phyloP scores from a whole-genome alignment of 2,329 filamentous ascomycete species.

The Pseudonectria foliicola region DNA sequence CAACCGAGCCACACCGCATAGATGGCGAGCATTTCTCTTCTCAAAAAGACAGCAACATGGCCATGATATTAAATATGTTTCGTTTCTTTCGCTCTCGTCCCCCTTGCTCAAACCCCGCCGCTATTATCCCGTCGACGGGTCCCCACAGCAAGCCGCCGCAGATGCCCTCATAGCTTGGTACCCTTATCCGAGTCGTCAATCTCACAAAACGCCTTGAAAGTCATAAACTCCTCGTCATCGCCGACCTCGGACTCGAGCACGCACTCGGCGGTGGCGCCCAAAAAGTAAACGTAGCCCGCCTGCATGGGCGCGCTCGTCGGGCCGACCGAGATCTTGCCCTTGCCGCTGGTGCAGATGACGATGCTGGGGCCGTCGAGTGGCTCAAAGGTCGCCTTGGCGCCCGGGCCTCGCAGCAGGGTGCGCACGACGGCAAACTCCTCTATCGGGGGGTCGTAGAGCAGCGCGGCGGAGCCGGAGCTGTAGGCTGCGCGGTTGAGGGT shows the following conservation, averaged over 20 bases:
- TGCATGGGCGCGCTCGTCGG: conserved; percentile 68
- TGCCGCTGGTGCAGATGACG: conserved; percentile 79
- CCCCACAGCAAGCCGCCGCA: too few relatives aligned
- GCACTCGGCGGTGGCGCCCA: conserved; percentile 80
- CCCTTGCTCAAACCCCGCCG: too few relatives aligned
- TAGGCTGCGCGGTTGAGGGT: conserved; percentile 78
- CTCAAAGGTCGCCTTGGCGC: conserved; percentile 83
- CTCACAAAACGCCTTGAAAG: conserved; percentile 93
- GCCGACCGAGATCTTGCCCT: conserved; percentile 78
- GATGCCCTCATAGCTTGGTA: conserved; percentile 15
- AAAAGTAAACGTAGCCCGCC: conserved; percentile 71
- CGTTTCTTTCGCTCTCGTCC: too few relatives aligned
- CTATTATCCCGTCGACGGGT: too few relatives aligned
- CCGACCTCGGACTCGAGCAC: conserved; percentile 62
- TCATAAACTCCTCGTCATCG: conserved; percentile 66
- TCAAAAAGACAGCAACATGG: too few relatives aligned
- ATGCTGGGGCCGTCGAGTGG: conserved; percentile 83
- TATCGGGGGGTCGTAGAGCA: conserved; percentile 90
- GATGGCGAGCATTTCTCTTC: too few relatives aligned
- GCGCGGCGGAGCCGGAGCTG: conserved; percentile 62
- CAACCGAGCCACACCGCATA: too few relatives aligned
- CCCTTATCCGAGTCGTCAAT: conserved; percentile 43
- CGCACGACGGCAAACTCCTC: conserved; percentile 91
- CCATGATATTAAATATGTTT: too few relatives aligned
- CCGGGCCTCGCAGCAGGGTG: conserved; percentile 62